Evolutionary conservation across 2,329 filamentous ascomycete species (phyloP).

Genomic region (Sclerotinia sclerotiorum): DNA sequence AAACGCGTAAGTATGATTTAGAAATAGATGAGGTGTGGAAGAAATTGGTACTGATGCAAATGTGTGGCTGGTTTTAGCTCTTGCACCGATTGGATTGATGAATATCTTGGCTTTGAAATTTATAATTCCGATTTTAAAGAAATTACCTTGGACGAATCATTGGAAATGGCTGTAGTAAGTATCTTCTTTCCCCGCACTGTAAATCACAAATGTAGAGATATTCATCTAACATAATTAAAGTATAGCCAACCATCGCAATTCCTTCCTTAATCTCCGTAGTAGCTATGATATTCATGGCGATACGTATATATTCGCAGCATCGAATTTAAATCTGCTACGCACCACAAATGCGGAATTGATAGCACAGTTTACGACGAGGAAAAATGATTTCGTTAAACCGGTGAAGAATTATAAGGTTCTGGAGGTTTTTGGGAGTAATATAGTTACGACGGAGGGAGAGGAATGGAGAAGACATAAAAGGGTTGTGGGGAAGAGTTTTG

Average conservation of each 20-base stretch:
- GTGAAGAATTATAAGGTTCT: slow-evolving; percentile 37
- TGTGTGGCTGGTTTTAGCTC: background rate
- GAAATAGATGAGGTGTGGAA: background rate
- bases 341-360: slow-evolving; percentile 36
- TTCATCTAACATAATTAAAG: slow-evolving; percentile 23
- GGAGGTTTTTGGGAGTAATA: slow-evolving; percentile 39
- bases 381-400: slow-evolving; percentile 39
- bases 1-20: slow-evolving; percentile 1
- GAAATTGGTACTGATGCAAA: background rate
- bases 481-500: slow-evolving; percentile 40
- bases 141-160: slow-evolving; percentile 23
- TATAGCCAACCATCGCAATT: slow-evolving; percentile 28
- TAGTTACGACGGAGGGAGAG: slow-evolving; percentile 39
- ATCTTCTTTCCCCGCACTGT: background rate
- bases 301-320: slow-evolving; percentile 35
- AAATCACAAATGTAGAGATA: background rate
- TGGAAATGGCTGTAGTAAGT: slow-evolving; percentile 32
- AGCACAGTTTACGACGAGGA: slow-evolving; percentile 34
- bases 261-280: slow-evolving; percentile 24
- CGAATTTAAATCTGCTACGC: slow-evolving; percentile 31
- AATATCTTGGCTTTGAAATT: slow-evolving; percentile 24
- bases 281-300: slow-evolving; percentile 32
- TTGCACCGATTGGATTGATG: slow-evolving; percentile 24
- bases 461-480: slow-evolving; percentile 41
- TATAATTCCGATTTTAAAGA: slow-evolving; percentile 23